A percentile compares a stretch with the other conserved stretches of the same genome.
These are phyloP conservation scores for Sarocladium oryzae DNA, from an alignment of 2,329 filamentous ascomycete species.

Conservation along the genomic window DNA sequence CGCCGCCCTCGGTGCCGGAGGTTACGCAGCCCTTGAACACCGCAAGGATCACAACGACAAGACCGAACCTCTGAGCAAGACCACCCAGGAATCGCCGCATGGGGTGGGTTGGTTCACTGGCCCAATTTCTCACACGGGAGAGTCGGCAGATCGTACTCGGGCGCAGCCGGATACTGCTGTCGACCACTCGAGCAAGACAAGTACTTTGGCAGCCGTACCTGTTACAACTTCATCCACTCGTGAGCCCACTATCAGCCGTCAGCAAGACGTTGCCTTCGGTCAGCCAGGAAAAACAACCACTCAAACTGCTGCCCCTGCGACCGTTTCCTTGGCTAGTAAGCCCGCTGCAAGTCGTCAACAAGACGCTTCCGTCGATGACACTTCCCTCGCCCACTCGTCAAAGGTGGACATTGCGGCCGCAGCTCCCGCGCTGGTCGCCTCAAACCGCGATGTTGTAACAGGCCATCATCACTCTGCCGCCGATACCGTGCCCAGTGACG, in stretches of 20 bases:
- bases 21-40: neutral
- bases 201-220: neutral
- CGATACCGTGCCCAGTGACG: neutral
- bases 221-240: neutral
- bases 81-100: neutral
- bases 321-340: too few species aligned
- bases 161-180: neutral
- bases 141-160: neutral
- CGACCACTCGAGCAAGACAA: neutral
- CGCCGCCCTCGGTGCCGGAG: conserved; percentile 4
- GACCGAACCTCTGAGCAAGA: neutral
- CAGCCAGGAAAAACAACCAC: too few species aligned
- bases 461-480: neutral
- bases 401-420: too few species aligned
- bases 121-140: neutral
- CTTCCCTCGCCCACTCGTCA: too few species aligned
- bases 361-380: too few species aligned
- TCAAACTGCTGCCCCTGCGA: too few species aligned
- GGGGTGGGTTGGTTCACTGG: conserved; percentile 4
- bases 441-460: neutral
- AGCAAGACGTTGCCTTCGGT: too few species aligned
- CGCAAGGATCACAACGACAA: neutral
- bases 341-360: too few species aligned
- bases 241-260: too few species aligned
- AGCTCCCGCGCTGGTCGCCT: too few species aligned